Evolutionary conservation across 495 filamentous ascomycete species (phyloP), one percentile per base, ranked within the genome.

Genomic region (Aspergillus coremiiformis): DNA sequence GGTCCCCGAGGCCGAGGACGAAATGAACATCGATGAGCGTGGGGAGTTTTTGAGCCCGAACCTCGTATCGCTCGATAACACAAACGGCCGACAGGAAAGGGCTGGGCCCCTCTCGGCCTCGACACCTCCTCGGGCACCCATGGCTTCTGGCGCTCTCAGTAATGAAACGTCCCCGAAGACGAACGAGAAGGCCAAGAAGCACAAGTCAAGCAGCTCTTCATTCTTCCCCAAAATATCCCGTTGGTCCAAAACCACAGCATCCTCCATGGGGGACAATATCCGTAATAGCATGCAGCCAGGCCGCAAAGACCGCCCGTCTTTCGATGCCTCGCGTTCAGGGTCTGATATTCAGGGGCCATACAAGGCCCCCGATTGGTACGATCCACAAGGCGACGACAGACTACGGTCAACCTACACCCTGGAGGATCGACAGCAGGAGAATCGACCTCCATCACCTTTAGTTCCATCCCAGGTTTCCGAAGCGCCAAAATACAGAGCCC

Each of bases 191-290:
- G 77, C 80, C 51, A 84, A 85, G 59, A 96, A 96, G 72, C 90
- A 95, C 68, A 94, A 95, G 67, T 93, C 89, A 10, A 88, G 80
- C 67, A 84, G 80, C 59, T 92, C 90, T 12, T 93, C 89, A 4
- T 84, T 95, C 65, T 93, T 90, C 70, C 88, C 90, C 21, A 95
- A 91, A 68, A 87, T 96, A 53, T 97, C 94, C 11, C 83, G 93
- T 26, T 99, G 93, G 93, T 96, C 92, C 4, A 91, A 93, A 68
- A 96, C 93, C 19, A 97, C 93, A 4, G 79, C 90, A 20, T 93
- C 94, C 2, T 85, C 85, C n/a, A 74, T 76, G 53, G 79, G 77
- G 12, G 72, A 80, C 56, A 73, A 75, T 43, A 71, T 74, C 55
- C 73, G 78, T 52, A 76, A 73, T 58, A 81, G 72, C 60, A 68